These are phyloP conservation scores for Quercus wislizeni DNA, from an alignment of 306 rosid genomes.

Conservation along the genomic window DNA sequence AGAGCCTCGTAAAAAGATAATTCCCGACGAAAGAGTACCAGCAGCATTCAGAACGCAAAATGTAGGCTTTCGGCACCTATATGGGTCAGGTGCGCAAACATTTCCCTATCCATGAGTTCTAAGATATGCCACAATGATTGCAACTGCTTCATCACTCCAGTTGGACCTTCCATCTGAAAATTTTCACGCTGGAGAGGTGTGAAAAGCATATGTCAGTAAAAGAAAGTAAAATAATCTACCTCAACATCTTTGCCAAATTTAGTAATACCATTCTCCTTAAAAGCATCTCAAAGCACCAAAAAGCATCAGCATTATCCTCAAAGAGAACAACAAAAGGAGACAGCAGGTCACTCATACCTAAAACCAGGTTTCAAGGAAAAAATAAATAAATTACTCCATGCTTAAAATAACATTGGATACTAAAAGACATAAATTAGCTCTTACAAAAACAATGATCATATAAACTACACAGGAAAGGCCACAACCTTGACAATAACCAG, in stretches of 20 bases:
- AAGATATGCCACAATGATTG: constrained; percentile 75
- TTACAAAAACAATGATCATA: neutral
- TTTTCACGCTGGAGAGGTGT: constrained; percentile 63
- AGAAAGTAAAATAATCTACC: constrained; percentile 16
- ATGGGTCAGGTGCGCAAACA: constrained; percentile 70
- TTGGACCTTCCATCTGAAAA: constrained; percentile 95
- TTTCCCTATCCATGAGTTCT: constrained; percentile 77
- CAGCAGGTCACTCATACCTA: constrained; percentile 98
- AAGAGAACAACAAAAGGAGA: constrained; percentile 93
- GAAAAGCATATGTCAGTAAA: constrained; percentile 33
- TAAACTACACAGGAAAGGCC: constrained; percentile 12
- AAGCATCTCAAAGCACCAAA: constrained; percentile 99
- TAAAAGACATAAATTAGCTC: neutral
- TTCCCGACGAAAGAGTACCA: constrained; percentile 94
- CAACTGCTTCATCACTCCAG: constrained; percentile 91
- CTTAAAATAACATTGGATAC: constrained; percentile 14
- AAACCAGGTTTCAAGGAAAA: constrained; percentile 30
- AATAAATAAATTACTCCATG: constrained; percentile 18
- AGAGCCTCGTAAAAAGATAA: constrained; percentile 84
- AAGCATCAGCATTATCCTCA: constrained; percentile 96
- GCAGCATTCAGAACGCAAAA: constrained; percentile 93
- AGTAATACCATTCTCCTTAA: constrained; percentile 88
- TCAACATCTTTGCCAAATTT: constrained; percentile 33
- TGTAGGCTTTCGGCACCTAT: constrained; percentile 98
- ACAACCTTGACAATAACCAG: constrained; percentile 97